Base-by-base conservation (phyloP, 2,329 filamentous ascomycete species). In the Cryphonectria carpinicola region DNA sequence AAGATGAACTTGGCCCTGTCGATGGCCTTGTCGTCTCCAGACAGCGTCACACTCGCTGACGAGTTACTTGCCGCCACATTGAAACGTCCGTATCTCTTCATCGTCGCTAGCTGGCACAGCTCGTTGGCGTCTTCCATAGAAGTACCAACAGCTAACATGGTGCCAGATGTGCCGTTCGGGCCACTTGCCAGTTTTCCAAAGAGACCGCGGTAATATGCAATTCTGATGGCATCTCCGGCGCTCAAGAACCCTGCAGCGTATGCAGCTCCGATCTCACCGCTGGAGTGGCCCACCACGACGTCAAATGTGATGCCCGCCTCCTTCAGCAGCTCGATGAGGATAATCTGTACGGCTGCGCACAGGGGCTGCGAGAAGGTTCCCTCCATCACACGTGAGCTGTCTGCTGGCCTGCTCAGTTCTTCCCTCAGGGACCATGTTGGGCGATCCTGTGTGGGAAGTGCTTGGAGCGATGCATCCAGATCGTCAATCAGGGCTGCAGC, bases 211-310 rank as follows among this genome's bases (percentile, higher is more conserved):
- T 63, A 63, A 52, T 60, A 60, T 7, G 65, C 65, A 14, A 56
- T 28, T 4, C 35, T 17, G 17, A 84, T 80, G 10, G 83, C 82
- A 6, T 80, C 78, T 17, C 77, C 72, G 0, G 77, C 73, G 0
- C 80, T 76, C 6, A 85, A 71, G 1, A 75, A 71, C 0, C 82
- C 81, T 0, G 79, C 77, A 0, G 82, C 81, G 60, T 84, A 84
- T 0, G 83, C 82, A 1, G 83, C 84, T 0, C 79, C 83, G 52
- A 85, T 82, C 69, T 85, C 84, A 1, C 84, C 84, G 1, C 76
- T 79, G 0, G 81, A 83, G 70, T 85, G 84, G 0, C 83, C 84
- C 4, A 83, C 78, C 0, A 82, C 80, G 1, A 76, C 79, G 6
- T 74, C 43, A 0, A 82, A 80, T 1, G 62, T 65, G 37, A 85